Percentiles rank a stretch among this genome's conserved stretches.
phyloP scores from a whole-genome alignment of 495 filamentous ascomycete species.

The Cairneyella variabilis region DNA sequence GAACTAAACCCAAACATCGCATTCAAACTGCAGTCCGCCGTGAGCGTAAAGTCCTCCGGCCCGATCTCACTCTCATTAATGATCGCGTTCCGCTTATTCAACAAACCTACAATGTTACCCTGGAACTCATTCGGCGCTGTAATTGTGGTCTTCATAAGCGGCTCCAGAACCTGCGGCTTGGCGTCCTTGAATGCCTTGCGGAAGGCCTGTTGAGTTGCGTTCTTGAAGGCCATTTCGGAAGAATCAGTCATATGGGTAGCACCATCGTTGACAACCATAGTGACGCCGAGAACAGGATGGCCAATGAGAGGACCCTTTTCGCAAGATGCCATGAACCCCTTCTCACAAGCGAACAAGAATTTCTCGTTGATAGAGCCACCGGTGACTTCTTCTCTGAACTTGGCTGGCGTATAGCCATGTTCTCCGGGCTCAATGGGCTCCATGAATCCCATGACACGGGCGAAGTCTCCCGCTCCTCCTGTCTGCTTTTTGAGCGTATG shows the following conservation, averaged over 20 bases:
- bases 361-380: conserved; percentile 95
- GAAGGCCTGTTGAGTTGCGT: conserved; percentile 94
- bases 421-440: conserved; percentile 73
- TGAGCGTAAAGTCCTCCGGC: conserved; percentile 90
- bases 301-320: conserved; percentile 89
- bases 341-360: conserved; percentile 92
- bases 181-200: conserved; percentile 84
- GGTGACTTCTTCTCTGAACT: conserved; percentile 80
- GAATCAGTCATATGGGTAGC: conserved; percentile 98
- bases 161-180: conserved; percentile 80
- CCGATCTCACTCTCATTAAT: conserved; percentile 97
- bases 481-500: conserved; percentile 95
- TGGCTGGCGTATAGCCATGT: conserved; percentile 45
- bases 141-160: conserved; percentile 96
- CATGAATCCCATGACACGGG: conserved; percentile 88
- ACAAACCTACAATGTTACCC: conserved; percentile 85
- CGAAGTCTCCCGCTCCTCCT: conserved; percentile 94
- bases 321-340: conserved; percentile 85
- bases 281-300: conserved; percentile 84
- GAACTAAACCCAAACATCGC: conserved; percentile 96
- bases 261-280: conserved; percentile 94
- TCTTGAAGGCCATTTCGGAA: conserved; percentile 97
- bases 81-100: conserved; percentile 95
- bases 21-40: conserved; percentile 88
- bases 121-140: conserved; percentile 98